phyloP scores from a whole-genome alignment of 2,329 filamentous ascomycete species.

The Fonsecaea pugnacius region DNA sequence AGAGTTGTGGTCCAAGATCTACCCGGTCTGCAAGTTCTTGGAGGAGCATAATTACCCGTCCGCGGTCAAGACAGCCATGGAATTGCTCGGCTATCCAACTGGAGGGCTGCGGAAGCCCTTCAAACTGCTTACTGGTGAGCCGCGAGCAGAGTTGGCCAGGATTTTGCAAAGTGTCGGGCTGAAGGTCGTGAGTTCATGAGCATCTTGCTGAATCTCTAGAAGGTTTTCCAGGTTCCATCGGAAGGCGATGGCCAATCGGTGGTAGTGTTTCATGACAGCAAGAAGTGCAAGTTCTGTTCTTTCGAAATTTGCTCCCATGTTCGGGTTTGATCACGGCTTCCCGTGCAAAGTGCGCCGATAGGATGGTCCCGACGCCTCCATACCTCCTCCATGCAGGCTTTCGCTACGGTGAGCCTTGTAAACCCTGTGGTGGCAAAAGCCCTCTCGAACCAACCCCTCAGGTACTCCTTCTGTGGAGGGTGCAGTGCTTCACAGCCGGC shows the following conservation, averaged over 20 bases:
- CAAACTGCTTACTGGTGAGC: conserved; percentile 44
- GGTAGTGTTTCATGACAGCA: conserved; percentile 1
- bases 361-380: conserved; percentile 40
- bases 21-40: conserved; percentile 56
- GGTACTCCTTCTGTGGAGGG: conserved; percentile 31
- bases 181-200: conserved; percentile 38
- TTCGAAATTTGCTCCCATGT: conserved; percentile 15
- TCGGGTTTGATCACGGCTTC: conserved; percentile 3
- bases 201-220: too few species aligned
- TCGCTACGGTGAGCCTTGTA: conserved; percentile 37
- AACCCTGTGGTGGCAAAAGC: conserved; percentile 26
- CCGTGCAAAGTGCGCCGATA: not conserved
- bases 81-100: conserved; percentile 49
- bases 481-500: conserved; percentile 48
- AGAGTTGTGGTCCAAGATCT: conserved; percentile 56
- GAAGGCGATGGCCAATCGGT: not conserved
- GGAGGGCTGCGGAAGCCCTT: conserved; percentile 58
- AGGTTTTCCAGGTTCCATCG: too few species aligned
- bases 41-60: conserved; percentile 55
- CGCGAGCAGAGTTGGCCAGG: conserved; percentile 44
- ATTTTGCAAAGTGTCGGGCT: conserved; percentile 49
- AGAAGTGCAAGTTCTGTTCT: conserved; percentile 2
- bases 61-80: conserved; percentile 57
- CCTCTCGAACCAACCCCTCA: conserved; percentile 38
- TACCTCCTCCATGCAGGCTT: conserved; percentile 40